Conservation (phyloP, 306 rosid genomes). For the Glycyrrhiza uralensis region DNA sequence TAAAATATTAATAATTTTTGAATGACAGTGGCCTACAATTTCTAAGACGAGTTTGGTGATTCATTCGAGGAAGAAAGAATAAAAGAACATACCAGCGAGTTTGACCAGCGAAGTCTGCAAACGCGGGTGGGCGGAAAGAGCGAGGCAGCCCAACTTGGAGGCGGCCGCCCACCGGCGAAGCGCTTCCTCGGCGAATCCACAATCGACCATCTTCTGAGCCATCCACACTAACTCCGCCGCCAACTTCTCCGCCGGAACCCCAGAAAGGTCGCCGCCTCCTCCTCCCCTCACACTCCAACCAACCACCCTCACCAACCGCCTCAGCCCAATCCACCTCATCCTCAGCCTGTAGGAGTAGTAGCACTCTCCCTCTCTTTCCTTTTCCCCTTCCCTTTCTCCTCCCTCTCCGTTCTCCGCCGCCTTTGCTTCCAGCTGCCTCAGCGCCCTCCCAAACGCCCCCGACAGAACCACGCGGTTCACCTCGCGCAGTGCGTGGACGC, state of each 20-base stretch:
- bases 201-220: slow-evolving; percentile 57
- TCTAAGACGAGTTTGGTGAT: too few species aligned
- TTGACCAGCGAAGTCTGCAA: slow-evolving; percentile 59
- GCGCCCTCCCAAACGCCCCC: slow-evolving; percentile 49
- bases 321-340: slow-evolving; percentile 6
- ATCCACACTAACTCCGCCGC: slow-evolving; percentile 49
- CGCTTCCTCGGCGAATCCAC: slow-evolving; percentile 50
- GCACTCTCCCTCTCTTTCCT: slow-evolving; percentile 12
- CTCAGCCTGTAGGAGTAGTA: neutral
- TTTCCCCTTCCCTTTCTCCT: neutral
- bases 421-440: slow-evolving; percentile 46
- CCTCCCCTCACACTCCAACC: slow-evolving; percentile 14
- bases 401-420: slow-evolving; percentile 7
- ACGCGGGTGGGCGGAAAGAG: slow-evolving; percentile 63
- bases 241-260: slow-evolving; percentile 28
- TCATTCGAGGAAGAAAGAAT: too few species aligned
- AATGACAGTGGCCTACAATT: too few species aligned
- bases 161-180: slow-evolving; percentile 56
- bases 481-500: slow-evolving; percentile 41
- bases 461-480: slow-evolving; percentile 55
- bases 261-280: slow-evolving; percentile 11
- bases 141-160: slow-evolving; percentile 47
- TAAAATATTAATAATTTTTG: too few species aligned
- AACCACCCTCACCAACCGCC: slow-evolving; percentile 25
- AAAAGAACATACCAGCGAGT: slow-evolving; percentile 43